Conservation (phyloP, 257 asterid species). For the Striga asiatica region DNA sequence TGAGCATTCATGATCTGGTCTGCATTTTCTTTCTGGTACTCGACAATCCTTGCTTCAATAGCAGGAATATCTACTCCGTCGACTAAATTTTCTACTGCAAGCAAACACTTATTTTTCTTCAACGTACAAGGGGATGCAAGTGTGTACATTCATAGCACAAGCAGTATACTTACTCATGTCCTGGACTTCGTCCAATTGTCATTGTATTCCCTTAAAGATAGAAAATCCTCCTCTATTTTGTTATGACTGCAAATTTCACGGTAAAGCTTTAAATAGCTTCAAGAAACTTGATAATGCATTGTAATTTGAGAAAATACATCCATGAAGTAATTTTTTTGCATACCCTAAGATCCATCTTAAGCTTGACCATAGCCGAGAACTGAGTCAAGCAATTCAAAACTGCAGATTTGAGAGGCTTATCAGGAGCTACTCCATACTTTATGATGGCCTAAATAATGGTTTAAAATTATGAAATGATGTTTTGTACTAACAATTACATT, state of each 20-base stretch:
- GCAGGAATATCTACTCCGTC: slow-evolving; percentile 79
- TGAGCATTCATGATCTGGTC: slow-evolving; percentile 96
- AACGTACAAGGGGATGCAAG: no score
- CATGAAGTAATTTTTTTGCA: background rate
- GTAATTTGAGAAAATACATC: background rate
- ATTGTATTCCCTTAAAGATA: slow-evolving; percentile 65
- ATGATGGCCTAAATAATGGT: slow-evolving; percentile 45
- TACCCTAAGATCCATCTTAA: slow-evolving; percentile 51
- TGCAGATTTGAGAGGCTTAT: slow-evolving; percentile 74
- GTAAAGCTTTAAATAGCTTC: background rate
- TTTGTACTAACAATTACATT: background rate
- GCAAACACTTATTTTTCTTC: slow-evolving; percentile 6
- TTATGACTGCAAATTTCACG: slow-evolving; percentile 39
- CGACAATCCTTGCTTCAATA: slow-evolving; percentile 65
- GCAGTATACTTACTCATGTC: slow-evolving; percentile 69
- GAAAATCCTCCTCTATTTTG: slow-evolving; percentile 79
- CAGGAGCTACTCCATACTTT: slow-evolving; percentile 85
- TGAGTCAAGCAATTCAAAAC: slow-evolving; percentile 52
- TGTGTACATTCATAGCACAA: no score
- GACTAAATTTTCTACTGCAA: slow-evolving; percentile 60
- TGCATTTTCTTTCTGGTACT: slow-evolving; percentile 86
- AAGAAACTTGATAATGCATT: background rate
- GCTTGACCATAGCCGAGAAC: slow-evolving; percentile 50
- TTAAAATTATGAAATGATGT: background rate
- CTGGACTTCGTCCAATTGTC: slow-evolving; percentile 97